Base-by-base conservation (phyloP, 768 basidiomycete species). In the Tricholoma saponaceum region DNA sequence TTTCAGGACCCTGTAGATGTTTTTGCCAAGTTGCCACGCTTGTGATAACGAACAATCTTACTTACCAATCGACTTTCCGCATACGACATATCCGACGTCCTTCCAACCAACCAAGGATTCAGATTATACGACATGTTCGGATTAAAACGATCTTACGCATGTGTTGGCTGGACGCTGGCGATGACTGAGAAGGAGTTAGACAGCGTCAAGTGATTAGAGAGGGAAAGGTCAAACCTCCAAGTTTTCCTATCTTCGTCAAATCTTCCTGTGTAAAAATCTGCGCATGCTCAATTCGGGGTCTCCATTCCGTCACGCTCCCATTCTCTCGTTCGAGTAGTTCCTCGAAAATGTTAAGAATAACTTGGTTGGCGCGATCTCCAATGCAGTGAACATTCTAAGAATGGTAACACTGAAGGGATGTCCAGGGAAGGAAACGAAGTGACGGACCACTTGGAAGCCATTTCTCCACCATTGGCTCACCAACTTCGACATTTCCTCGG, bases 11-110 rank as follows among this genome's bases (percentile, higher is more conserved):
- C 91, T 92, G 41, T 3, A 12, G 33, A 23, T 47, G 16, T 14
- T 51, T 23, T 4, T 35, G 28, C 41, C 5, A 26, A 25, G 16
- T 32, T 20, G 4, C 22, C 1, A 46, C 32, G 28, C 22, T 55
- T 10, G 25, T 13, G 2, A 25, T 18, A 26, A 39, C 5, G 4
- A 18, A 18, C 12, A 6, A 47, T 5, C 2, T 20, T 0, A 66
- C 75, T 33, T 63, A 89, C 91, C 62, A 98, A 67, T 58, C 95
- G 84, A 7, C 70, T 76, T 69, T 97, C 92, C 1, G 94, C 95
- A 64, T 95, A 98, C 74, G 83, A 82, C 95, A 97, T 97, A 60
- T 95, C 92, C 51, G 88, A 93, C 35, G 86, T 91, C 58, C 87
- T 90, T 62, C 14, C 55, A n/a, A 59, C 14, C 59, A 25, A 41